Evolutionary conservation across 2,329 filamentous ascomycete genomes (phyloP).

Genomic region (Phyllosticta paracitricarpa): DNA sequence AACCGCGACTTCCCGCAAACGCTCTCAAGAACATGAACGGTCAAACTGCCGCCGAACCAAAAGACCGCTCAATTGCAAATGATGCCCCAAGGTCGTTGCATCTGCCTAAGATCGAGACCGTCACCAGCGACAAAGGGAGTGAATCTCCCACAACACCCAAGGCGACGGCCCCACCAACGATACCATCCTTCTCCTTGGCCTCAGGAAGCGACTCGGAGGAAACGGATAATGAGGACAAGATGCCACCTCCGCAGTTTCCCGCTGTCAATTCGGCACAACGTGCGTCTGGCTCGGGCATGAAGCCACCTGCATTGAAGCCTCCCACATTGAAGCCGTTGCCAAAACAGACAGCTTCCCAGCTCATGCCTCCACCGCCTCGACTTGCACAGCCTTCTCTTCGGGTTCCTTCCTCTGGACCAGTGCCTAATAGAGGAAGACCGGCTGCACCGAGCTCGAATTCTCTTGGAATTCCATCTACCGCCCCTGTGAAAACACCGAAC

Average conservation of each 20-base stretch:
- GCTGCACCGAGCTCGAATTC: conserved; percentile 32
- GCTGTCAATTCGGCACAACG: conserved; percentile 38
- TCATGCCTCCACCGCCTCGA: conserved; percentile 25
- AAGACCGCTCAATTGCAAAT: neutral
- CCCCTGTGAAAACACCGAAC: conserved; percentile 30
- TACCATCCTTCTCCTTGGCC: conserved; percentile 27
- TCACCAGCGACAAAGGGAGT: neutral
- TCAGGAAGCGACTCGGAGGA: conserved; percentile 20
- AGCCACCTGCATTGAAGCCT: neutral
- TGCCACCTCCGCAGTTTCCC: conserved; percentile 34
- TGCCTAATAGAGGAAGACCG: conserved; percentile 36
- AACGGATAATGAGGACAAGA: conserved; percentile 24
- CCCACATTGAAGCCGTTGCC: conserved; percentile 1
- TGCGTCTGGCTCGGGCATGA: conserved; percentile 20
- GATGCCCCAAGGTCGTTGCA: neutral
- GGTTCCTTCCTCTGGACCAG: conserved; percentile 37
- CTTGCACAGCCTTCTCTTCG: conserved; percentile 26
- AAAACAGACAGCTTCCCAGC: neutral
- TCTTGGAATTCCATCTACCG: conserved; percentile 21
- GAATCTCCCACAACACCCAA: conserved; percentile 10
- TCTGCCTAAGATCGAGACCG: neutral
- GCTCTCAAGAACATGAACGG: neutral
- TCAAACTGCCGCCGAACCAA: neutral
- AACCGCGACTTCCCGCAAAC: neutral
- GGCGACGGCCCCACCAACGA: conserved; percentile 2